Conservation (phyloP, 495 filamentous ascomycete genomes). For the Aspergillus heteromorphus region DNA sequence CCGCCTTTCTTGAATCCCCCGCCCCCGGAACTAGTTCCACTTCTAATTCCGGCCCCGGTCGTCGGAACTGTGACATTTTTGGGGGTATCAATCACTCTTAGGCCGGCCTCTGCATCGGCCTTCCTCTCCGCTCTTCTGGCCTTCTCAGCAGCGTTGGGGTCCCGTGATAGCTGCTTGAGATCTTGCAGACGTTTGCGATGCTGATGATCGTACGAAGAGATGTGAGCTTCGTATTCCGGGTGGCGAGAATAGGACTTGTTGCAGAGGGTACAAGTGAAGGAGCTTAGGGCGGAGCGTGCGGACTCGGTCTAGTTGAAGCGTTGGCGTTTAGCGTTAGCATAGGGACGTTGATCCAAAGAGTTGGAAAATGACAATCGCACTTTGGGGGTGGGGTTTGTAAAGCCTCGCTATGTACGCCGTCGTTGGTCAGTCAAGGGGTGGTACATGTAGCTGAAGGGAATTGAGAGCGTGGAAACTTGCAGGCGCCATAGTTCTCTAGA, state of each 20-base stretch:
- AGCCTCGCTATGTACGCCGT: slow-evolving; percentile 26
- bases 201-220: slow-evolving; percentile 57
- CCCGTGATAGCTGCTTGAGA: slow-evolving; percentile 55
- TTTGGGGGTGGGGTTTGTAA: slow-evolving; percentile 49
- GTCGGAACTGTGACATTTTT: slow-evolving; percentile 7
- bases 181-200: slow-evolving; percentile 61
- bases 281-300: slow-evolving; percentile 78
- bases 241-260: slow-evolving; percentile 57
- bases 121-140: slow-evolving; percentile 68
- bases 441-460: neutral
- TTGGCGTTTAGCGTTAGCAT: neutral
- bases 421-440: neutral
- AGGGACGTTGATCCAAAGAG: neutral
- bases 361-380: slow-evolving; percentile 18
- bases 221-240: slow-evolving; percentile 59
- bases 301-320: slow-evolving; percentile 60
- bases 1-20: slow-evolving; percentile 58
- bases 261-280: slow-evolving; percentile 73
- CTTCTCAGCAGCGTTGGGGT: slow-evolving; percentile 52
- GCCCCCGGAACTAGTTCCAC: slow-evolving; percentile 8
- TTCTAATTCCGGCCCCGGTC: neutral
- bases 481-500: slow-evolving; percentile 8
- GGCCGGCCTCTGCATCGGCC: slow-evolving; percentile 51
- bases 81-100: slow-evolving; percentile 32
- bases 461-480: neutral